Conservation (phyloP, 208 protist species). For the Trypanosoma boissoni region DNA sequence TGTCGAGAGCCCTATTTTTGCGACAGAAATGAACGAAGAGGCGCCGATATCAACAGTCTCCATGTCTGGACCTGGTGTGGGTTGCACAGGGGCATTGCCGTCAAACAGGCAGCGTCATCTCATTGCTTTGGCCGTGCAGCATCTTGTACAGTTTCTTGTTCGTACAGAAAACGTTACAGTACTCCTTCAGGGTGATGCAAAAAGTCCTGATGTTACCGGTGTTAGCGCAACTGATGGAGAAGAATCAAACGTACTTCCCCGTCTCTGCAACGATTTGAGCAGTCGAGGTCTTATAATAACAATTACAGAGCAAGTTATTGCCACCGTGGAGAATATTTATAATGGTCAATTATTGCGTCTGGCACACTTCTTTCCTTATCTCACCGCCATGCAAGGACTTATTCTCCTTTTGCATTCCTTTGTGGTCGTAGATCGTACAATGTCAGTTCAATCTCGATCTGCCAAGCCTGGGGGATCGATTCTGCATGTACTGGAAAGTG, state of each 20-base stretch:
- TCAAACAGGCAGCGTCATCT: slow-evolving; percentile 8
- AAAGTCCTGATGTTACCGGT: too few species aligned
- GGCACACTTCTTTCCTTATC: slow-evolving; percentile 17
- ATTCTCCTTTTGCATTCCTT: slow-evolving; percentile 74
- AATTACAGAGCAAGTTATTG: slow-evolving; percentile 20
- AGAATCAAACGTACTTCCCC: background rate
- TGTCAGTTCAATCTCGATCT: background rate
- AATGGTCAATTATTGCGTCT: slow-evolving; percentile 12
- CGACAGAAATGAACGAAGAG: background rate
- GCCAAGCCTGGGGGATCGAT: slow-evolving; percentile 22
- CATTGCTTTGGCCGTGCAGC: background rate
- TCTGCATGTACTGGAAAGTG: slow-evolving; percentile 32
- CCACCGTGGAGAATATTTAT: slow-evolving; percentile 24
- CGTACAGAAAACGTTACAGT: background rate
- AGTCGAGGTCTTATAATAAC: slow-evolving; percentile 17
- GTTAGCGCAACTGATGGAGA: background rate
- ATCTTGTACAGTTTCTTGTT: background rate
- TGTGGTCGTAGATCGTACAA: slow-evolving; percentile 28
- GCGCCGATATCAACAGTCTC: background rate
- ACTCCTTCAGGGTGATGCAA: background rate
- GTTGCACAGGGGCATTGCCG: slow-evolving; percentile 54
- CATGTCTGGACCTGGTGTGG: slow-evolving; percentile 26
- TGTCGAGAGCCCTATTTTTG: slow-evolving; percentile 27
- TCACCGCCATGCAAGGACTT: slow-evolving; percentile 61
- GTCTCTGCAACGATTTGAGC: slow-evolving; percentile 14